A percentile compares a stretch with the other conserved stretches of the same genome.
Conservation (phyloP, 306 rosid species). For the Cucurbita maxima region DNA sequence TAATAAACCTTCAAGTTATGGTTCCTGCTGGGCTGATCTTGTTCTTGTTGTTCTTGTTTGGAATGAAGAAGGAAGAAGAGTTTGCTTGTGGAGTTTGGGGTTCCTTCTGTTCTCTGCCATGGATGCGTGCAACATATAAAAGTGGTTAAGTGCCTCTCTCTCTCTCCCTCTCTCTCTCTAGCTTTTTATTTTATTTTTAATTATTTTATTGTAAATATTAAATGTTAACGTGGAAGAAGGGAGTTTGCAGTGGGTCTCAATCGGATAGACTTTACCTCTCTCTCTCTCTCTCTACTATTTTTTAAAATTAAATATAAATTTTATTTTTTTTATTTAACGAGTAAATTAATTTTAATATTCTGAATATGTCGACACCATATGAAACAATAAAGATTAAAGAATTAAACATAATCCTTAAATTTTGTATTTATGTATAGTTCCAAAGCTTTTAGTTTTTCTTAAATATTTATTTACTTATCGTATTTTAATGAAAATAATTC, state of each 20-base stretch:
- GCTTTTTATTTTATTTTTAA: neutral
- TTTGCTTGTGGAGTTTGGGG: slow-evolving; percentile 13
- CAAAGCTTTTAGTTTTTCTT: no score
- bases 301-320: no score
- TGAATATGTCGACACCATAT: no score
- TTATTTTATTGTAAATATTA: neutral
- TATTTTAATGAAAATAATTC: no score
- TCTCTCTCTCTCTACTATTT: no score
- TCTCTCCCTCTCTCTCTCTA: slow-evolving; percentile 5
- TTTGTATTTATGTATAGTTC: no score
- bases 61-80: neutral
- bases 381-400: no score
- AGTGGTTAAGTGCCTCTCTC: slow-evolving; percentile 68
- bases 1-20: neutral
- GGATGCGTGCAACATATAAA: slow-evolving; percentile 95
- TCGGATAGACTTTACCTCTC: neutral
- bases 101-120: slow-evolving; percentile 54
- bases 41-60: neutral
- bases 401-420: no score
- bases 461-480: no score
- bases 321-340: no score
- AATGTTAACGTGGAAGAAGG: neutral
- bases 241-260: neutral
- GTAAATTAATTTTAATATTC: no score
- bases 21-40: neutral